Base-by-base conservation (phyloP, 2,329 filamentous ascomycete species). In the Fusarium sp. region DNA sequence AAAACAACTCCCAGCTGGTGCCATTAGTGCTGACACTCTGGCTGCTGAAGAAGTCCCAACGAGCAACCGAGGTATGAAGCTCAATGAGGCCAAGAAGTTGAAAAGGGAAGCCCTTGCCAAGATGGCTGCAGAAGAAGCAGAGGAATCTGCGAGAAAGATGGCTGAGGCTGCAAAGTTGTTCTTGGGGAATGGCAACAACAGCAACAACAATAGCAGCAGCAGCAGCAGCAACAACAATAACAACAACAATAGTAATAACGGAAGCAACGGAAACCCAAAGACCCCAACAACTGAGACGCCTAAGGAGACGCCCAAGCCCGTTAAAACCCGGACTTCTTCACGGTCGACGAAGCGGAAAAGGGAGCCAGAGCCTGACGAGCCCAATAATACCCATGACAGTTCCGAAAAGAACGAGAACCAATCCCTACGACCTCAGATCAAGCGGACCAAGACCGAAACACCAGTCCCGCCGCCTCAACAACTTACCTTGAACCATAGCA, bases 11-110 rank as follows among this genome's bases (percentile, higher is more conserved):
- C 85, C 85, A 6, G 83, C 84, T 58, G 87, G 87, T 12, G 86
- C 86, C 2, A 83, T 88, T 41, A 87, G 83, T 56, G 77, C 83
- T 24, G 84, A 86, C 32, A 79, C 82, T 22, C 69, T 87, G 40
- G 82, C 81, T 29, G 80, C 80, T 12, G 86, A 90, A 31, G 88
- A 91, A 63, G 82, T 86, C 31, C 85, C 85, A 49, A 80, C 88
- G 12, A 87, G 87, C 71, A 90, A 92, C 73, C 83, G 89, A 47
- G 90, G 90, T 8, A 91, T 92, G 87, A 89, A 91, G 70, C 80
- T 92, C 24, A 92, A 92, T 71, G 89, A 91, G 68, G 88, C 91
- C 3, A 92, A 91, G 76, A 91, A 90, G 72, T 77, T 89, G 10
- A 91, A 91, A 76, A 81, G 86, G 51, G 87, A 91, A 73, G 84